These are phyloP conservation scores for Alliaria petiolata DNA, from an alignment of 345 rosid genomes.

Conservation along the genomic window DNA sequence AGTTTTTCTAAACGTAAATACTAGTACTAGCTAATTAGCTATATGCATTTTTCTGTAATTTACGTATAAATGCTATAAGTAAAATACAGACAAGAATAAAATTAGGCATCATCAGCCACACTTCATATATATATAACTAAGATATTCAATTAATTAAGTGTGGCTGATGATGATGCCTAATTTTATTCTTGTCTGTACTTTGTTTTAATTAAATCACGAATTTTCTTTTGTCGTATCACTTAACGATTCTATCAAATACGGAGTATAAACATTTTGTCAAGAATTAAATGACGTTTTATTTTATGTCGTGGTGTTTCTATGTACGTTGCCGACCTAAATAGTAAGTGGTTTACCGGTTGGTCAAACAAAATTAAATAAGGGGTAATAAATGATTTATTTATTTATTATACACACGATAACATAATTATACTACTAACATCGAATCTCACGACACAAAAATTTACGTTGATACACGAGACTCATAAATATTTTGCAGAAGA, in stretches of 20 bases:
- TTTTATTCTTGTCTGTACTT: background rate
- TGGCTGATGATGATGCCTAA: background rate
- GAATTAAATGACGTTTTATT: constrained; percentile 2
- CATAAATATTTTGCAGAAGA: constrained; percentile 17
- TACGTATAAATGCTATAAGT: too few species aligned
- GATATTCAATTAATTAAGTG: background rate
- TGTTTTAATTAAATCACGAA: background rate
- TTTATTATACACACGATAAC: background rate
- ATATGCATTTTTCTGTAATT: background rate
- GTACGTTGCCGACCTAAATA: constrained; percentile 20
- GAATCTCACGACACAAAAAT: too few species aligned
- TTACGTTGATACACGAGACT: constrained; percentile 7
- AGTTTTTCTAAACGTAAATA: too few species aligned
- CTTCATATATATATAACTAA: background rate
- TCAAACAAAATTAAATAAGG: constrained; percentile 19
- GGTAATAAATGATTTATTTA: constrained; percentile 3
- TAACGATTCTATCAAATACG: background rate
- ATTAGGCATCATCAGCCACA: too few species aligned
- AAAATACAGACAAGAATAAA: background rate
- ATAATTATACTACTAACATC: too few species aligned
- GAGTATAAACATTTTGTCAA: background rate
- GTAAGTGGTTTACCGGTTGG: constrained; percentile 1
- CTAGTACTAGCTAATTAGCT: too few species aligned
- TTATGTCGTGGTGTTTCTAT: background rate
- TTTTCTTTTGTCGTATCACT: background rate